Evolutionary conservation across 2,329 filamentous ascomycete species (phyloP), one percentile per base, ranked within the genome.

Genomic region (Pseudogymnoascus sp.): DNA sequence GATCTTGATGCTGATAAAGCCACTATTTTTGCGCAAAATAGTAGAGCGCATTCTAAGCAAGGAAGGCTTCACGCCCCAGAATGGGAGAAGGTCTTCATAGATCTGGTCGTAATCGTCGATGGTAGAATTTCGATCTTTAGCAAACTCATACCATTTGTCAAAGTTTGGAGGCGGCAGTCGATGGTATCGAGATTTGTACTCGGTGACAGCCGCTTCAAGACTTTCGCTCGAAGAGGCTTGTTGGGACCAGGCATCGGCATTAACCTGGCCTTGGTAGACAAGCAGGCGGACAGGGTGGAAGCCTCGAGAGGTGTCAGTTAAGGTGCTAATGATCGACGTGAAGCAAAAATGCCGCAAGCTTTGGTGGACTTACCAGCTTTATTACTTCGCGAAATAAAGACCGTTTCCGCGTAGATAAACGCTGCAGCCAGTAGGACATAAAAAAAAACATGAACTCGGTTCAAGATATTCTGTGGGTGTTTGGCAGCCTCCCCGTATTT

Each of bases 1-100:
- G 25, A 77, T 72, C 9, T 72, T 65, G 19, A 77, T 64, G 9
- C 73, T 74, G 14, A 71, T 74, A 35, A 76, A 70, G 39, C 67
- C 63, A n/a, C 59, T 65, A 25, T 61, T 60, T 49, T 65, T 62
- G 12, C 65, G 36, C 59, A 65, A 59, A 58, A 65, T 61, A 9
- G 39, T 52, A 19, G 66, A 66, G 42, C 62, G 60, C 25, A 39
- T 52, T 38, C 71, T 65, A 19, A 73, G 69, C 12, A 67, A 64
- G 4, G 62, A 52, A 14, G 71, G 72, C 11, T 68, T 61, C 12
- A 72, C 63, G 49, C 65, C 69, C 69, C 71, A 73, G 58, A 71
- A 73, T 8, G 72, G 72, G 25, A 71, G 62, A 6, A 73, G 64
- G 62, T 73, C 71, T 33, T 71, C 62, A 39, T 68, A 61, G 23